Conservation (phyloP, 371 early-diverging fungal genomes). For the Homolaphlyctis polyrhiza region DNA sequence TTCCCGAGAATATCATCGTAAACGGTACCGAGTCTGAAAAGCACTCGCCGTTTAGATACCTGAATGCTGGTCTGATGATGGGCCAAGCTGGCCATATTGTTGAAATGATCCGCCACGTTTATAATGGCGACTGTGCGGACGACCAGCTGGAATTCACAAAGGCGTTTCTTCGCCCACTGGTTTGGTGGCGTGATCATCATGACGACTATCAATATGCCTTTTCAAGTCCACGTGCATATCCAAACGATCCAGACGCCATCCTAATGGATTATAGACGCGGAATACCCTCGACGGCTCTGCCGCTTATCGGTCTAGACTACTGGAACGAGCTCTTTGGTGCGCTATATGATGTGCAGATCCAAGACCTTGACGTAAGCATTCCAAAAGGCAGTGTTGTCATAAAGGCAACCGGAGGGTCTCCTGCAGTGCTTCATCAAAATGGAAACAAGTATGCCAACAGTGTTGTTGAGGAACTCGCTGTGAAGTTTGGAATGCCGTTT, state of each 20-base stretch:
- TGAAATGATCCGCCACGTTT: constrained; percentile 9
- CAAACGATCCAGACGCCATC: not conserved
- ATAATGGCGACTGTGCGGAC: constrained; percentile 28
- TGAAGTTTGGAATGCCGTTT: constrained; percentile 13
- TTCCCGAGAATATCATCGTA: constrained; percentile 6
- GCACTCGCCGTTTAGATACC: constrained; percentile 7
- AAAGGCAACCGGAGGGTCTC: constrained; percentile 7
- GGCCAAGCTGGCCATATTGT: constrained; percentile 21
- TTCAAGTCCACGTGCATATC: not conserved
- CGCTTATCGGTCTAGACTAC: constrained; percentile 20
- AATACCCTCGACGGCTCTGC: constrained; percentile 6
- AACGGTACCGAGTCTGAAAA: constrained; percentile 9
- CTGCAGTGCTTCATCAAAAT: constrained; percentile 29
- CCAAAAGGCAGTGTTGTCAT: constrained; percentile 4
- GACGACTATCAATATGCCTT: not conserved
- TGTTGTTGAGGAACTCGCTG: constrained; percentile 21
- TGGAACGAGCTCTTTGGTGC: constrained; percentile 17
- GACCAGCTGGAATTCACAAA: constrained; percentile 26
- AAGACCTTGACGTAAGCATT: constrained; percentile 1
- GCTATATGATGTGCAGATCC: constrained; percentile 9
- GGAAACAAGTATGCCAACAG: constrained; percentile 21
- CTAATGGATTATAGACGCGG: not conserved
- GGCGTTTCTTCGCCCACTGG: constrained; percentile 13
- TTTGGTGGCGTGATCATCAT: not conserved
- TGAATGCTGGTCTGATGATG: constrained; percentile 35